Percentiles rank a stretch among this genome's conserved stretches.
phyloP scores from a whole-genome alignment of 192 early-diverging fungal species.

The Umbelopsis sp. region DNA sequence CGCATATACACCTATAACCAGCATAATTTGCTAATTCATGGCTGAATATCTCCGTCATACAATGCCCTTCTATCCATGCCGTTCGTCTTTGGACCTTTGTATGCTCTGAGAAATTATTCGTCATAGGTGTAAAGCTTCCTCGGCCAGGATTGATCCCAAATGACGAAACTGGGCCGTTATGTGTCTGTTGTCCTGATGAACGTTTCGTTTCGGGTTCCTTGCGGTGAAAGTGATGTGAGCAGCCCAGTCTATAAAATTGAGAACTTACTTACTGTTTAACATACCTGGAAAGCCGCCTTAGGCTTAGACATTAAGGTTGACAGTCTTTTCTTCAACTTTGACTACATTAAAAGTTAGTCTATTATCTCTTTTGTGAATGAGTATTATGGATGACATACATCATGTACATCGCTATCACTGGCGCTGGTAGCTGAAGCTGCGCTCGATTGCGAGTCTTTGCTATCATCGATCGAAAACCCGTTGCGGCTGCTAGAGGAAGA shows the following conservation, averaged over 20 bases:
- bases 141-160: neutral
- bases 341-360: neutral
- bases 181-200: neutral
- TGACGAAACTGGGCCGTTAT: neutral
- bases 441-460: neutral
- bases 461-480: neutral
- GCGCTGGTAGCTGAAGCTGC: neutral
- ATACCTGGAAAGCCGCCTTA: conserved; percentile 34
- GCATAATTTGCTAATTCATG: conserved; percentile 31
- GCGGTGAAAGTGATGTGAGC: neutral
- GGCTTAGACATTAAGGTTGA: conserved; percentile 36
- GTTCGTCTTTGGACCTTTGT: neutral
- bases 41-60: conserved; percentile 29
- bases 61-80: conserved; percentile 33
- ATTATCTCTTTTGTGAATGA: neutral
- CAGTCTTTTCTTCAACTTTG: conserved; percentile 13
- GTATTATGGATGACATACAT: neutral
- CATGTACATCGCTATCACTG: neutral
- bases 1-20: conserved; percentile 39
- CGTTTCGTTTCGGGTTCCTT: neutral
- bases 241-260: too few relatives aligned
- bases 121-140: neutral
- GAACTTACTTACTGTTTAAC: neutral
- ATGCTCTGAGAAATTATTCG: neutral
- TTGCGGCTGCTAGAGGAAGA: neutral